Evolutionary conservation across 2,329 filamentous ascomycete species (phyloP).

Genomic region (Parafenestella ontariensis): DNA sequence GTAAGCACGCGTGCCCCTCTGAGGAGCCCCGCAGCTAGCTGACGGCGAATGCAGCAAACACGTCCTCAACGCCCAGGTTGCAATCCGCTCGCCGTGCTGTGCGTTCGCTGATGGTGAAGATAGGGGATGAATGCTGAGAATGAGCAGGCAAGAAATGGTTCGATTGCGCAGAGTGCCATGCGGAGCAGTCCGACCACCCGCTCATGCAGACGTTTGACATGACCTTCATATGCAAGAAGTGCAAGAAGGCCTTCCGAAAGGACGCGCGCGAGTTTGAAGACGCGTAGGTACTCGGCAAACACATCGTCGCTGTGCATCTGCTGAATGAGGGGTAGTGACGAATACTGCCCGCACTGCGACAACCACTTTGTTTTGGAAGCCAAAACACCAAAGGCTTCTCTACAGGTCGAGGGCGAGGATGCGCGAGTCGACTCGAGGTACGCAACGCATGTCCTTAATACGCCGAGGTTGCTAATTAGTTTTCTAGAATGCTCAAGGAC

Average conservation of each 20-base stretch:
- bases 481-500: conserved; percentile 83
- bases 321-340: conserved; percentile 66
- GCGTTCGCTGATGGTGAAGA: conserved; percentile 47
- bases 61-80: conserved; percentile 95
- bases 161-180: conserved; percentile 95
- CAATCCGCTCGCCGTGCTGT: conserved; percentile 97
- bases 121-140: conserved; percentile 8
- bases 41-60: conserved; percentile 75
- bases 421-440: conserved; percentile 78
- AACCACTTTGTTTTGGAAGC: conserved; percentile 98
- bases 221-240: conserved; percentile 98
- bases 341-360: conserved; percentile 98
- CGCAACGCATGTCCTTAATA: conserved; percentile 1
- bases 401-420: conserved; percentile 92
- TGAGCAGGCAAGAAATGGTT: conserved; percentile 89
- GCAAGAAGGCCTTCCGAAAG: conserved; percentile 97
- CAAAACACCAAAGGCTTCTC: conserved; percentile 77
- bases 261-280: conserved; percentile 93
- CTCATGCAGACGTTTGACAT: conserved; percentile 84
- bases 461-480: conserved; percentile 5
- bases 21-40: conserved; percentile 29
- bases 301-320: neutral
- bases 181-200: conserved; percentile 77
- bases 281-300: conserved; percentile 41
- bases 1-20: conserved; percentile 26